A percentile compares a stretch with the other conserved stretches of the same genome.
Evolutionary conservation across 2,329 filamentous ascomycete species (phyloP).

Genomic region (Tolypocladium sp.): DNA sequence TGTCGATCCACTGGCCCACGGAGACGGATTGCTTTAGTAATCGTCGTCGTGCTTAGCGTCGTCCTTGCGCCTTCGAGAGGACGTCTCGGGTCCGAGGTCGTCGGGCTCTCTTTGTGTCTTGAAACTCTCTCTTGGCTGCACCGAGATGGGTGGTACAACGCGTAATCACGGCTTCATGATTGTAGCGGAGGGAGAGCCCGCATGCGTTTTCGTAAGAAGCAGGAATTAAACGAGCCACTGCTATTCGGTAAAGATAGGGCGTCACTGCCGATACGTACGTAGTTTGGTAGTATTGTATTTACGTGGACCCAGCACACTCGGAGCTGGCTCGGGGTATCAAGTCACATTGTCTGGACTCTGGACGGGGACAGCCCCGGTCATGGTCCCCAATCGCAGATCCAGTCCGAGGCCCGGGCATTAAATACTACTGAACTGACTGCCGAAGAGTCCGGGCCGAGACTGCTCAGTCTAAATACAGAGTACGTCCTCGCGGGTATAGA

Average conservation of each 20-base stretch:
- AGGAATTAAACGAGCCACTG: not conserved
- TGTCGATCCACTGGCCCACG: not conserved
- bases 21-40: not conserved
- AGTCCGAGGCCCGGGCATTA: not conserved
- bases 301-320: not conserved
- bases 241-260: not conserved
- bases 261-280: too few species aligned
- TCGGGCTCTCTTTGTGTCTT: not conserved
- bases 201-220: not conserved
- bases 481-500: too few species aligned
- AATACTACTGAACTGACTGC: too few species aligned
- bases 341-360: not conserved
- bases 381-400: not conserved
- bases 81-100: not conserved
- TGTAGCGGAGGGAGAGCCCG: not conserved
- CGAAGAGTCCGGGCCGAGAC: too few species aligned
- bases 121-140: not conserved
- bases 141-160: not conserved
- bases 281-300: not conserved
- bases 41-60: not conserved
- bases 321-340: not conserved
- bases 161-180: not conserved
- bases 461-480: too few species aligned
- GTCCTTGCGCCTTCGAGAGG: not conserved
- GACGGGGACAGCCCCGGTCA: not conserved